Conservation (phyloP, 495 filamentous ascomycete species). For the Neurospora sp. region DNA sequence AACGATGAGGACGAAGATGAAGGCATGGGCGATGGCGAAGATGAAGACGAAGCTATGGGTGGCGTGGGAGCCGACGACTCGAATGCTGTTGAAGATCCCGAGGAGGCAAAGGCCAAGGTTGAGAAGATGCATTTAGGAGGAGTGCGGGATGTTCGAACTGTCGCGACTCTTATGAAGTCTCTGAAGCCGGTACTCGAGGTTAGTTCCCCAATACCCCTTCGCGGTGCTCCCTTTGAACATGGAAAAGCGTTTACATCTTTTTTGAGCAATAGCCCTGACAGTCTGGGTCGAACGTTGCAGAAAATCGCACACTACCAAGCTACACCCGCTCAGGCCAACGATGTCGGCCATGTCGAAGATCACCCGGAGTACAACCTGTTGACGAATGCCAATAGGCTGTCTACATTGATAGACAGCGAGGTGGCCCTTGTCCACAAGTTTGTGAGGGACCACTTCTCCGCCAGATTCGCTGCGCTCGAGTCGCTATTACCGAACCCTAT, state of each 20-base stretch:
- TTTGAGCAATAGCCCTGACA: slow-evolving; percentile 48
- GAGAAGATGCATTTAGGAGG: slow-evolving; percentile 68
- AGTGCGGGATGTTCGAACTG: slow-evolving; percentile 63
- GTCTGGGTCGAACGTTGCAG: slow-evolving; percentile 41
- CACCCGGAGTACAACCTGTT: slow-evolving; percentile 79
- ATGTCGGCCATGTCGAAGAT: slow-evolving; percentile 70
- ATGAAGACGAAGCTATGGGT: slow-evolving; percentile 45
- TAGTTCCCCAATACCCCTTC: slow-evolving; percentile 27
- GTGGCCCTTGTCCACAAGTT: slow-evolving; percentile 91
- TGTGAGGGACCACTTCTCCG: slow-evolving; percentile 88
- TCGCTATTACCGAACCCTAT: slow-evolving; percentile 83
- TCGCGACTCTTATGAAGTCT: slow-evolving; percentile 65
- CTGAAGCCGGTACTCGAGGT: slow-evolving; percentile 70
- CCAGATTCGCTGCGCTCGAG: slow-evolving; percentile 92
- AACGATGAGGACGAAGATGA: slow-evolving; percentile 37
- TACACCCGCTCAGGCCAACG: slow-evolving; percentile 50
- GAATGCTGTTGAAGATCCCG: slow-evolving; percentile 49
- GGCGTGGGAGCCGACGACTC: slow-evolving; percentile 29
- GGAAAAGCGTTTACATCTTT: slow-evolving; percentile 39
- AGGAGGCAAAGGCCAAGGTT: slow-evolving; percentile 59
- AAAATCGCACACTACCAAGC: slow-evolving; percentile 67
- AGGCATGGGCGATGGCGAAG: slow-evolving; percentile 35
- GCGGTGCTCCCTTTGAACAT: slow-evolving; percentile 7
- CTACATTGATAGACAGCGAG: slow-evolving; percentile 83
- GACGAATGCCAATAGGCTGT: slow-evolving; percentile 72